These are phyloP conservation scores for Hypomyces rosellus DNA, from an alignment of 2,329 filamentous ascomycete genomes.

Conservation along the genomic window DNA sequence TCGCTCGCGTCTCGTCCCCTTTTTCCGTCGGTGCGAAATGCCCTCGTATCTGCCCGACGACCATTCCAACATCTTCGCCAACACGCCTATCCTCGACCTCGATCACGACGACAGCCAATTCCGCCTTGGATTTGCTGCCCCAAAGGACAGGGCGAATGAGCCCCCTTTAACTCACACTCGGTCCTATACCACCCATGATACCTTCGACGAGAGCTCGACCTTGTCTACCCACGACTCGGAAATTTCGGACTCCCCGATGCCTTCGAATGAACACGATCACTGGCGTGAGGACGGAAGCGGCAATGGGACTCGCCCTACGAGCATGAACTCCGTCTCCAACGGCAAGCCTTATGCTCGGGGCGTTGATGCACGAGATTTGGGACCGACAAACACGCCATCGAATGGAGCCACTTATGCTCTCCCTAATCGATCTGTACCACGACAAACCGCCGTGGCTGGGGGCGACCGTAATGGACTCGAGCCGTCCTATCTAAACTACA, in stretches of 20 bases:
- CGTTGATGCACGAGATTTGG: slow-evolving; percentile 22
- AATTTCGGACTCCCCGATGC: slow-evolving; percentile 39
- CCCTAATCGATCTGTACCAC: slow-evolving; percentile 24
- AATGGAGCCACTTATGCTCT: slow-evolving; percentile 23
- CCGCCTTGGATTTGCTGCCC: slow-evolving; percentile 25
- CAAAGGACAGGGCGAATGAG: slow-evolving; percentile 31
- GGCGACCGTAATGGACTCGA: slow-evolving; percentile 14
- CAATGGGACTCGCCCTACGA: slow-evolving; percentile 39
- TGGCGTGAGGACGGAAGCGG: slow-evolving; percentile 16
- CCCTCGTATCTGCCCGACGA: slow-evolving; percentile 49
- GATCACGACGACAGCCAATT: slow-evolving; percentile 33
- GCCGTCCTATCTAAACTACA: slow-evolving; percentile 7
- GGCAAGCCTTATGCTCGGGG: slow-evolving; percentile 38
- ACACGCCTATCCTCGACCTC: slow-evolving; percentile 39
- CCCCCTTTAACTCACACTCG: slow-evolving; percentile 33
- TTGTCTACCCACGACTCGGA: slow-evolving; percentile 48
- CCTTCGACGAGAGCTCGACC: slow-evolving; percentile 49
- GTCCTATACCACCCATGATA: slow-evolving; percentile 43
- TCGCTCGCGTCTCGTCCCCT: slow-evolving; percentile 4
- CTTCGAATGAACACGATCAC: slow-evolving; percentile 30
- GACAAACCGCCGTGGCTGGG: slow-evolving; percentile 11
- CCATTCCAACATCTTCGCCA: slow-evolving; percentile 35
- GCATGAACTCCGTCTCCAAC: slow-evolving; percentile 55
- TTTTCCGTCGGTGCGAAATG: slow-evolving; percentile 32
- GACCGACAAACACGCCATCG: slow-evolving; percentile 15